Evolutionary conservation across 2,329 filamentous ascomycete species (phyloP), one percentile per base, ranked within the genome.

Genomic region (Aspergillus puulaauensis): DNA sequence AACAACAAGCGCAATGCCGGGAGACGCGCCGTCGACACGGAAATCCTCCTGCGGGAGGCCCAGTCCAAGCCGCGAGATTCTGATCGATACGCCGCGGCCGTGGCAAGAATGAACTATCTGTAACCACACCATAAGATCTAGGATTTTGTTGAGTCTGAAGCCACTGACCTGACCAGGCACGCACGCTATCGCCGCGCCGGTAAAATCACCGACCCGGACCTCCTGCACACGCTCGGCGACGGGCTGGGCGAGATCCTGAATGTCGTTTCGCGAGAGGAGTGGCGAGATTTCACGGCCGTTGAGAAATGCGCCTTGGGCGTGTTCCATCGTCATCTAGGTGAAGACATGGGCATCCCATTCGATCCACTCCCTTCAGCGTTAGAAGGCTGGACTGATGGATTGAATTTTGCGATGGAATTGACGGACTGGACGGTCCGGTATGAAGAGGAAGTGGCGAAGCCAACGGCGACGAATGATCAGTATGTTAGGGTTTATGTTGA

Each of bases 271-370:
- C 73, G 76, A 8, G 87, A 84, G 64, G 89, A 91, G 66, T 91
- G 88, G 87, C 81, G 89, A 1, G 41, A 73, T 3, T 71, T 90
- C 12, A 85, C 82, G 7, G 80, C 85, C 1, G 80, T 90, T 73
- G 89, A 91, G 68, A 67, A 76, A 15, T 87, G 85, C 57, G 87
- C 86, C 2, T 68, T 86, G 79, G 44, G 83, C 79, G 4, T 83
- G 85, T 68, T 90, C 84, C 87, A 88, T 84, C 70, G 76, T 76
- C 58, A 75, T 88, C 27, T 74, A 2, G 88, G 87, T 7, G 83
- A 89, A 56, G 82, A 83, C 61, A 90, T 90, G 87, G 80, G 78
- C 0, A 89, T 90, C 43, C 68, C 70, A 0, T 73, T 67, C 43
- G 57, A 57, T 8, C 27, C 46, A 1, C 64, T 74, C 23, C 59